Evolutionary conservation across 192 early-diverging fungal genomes (phyloP), one percentile per base, ranked within the genome.

Genomic region (Dissophora ornata): DNA sequence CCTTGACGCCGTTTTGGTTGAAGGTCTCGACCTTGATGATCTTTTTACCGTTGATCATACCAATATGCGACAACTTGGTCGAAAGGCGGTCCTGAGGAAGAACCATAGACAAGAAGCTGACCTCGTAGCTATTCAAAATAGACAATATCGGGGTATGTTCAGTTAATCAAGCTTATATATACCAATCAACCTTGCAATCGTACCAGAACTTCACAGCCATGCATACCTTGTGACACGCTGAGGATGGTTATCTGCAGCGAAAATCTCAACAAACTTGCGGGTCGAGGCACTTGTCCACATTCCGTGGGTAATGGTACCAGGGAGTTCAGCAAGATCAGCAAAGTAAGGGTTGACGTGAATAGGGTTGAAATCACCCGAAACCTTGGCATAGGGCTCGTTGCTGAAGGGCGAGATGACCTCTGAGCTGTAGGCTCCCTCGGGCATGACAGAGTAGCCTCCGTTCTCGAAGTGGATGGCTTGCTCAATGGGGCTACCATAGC

Each of bases 201-300:
- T n/a, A n/a, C n/a, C n/a, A n/a, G n/a, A n/a, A n/a, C n/a, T n/a
- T n/a, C n/a, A n/a, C n/a, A n/a, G n/a, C 29, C 19, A 16, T 10
- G 28, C 19, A 25, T 67, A 77, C 28, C 86, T 89, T 44, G 87
- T 87, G 57, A 98, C 94, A 52, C 94, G 91, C 80, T 91, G 88
- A 28, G 96, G 94, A 55, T 90, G 85, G 83, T 96, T 96, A 77
- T 96, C 92, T 42, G 96, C 96, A 63, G 95, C 96, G 71, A 94
- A 94, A 53, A 94, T 91, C 80, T 98, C 96, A 48, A 98, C 94
- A 83, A 95, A 96, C 88, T 94, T 95, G 71, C 96, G 90, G 49
- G 95, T 94, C 18, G 94, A 90, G 7, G 96, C 96, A 65, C 88
- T 90, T 49, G 95, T 98, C 95, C 95, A 98, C 96, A 98, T 98